Evolutionary conservation across 2,329 filamentous ascomycete genomes (phyloP).

Genomic region (Trichoderma semiorbis): DNA sequence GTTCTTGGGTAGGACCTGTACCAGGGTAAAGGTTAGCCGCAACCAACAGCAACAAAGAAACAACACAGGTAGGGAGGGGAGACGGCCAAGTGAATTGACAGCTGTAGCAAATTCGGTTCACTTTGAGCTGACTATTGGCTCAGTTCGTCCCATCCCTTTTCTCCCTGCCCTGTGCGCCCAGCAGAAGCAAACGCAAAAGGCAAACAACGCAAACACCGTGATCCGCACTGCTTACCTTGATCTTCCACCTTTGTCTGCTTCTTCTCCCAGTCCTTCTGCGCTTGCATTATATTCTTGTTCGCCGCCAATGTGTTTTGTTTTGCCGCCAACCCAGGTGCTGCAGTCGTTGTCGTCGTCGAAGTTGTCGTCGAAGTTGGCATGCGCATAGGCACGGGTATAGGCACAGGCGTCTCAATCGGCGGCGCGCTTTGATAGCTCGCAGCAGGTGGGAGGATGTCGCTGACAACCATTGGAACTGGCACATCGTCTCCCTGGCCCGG

Average conservation of each 20-base stretch:
- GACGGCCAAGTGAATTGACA: neutral
- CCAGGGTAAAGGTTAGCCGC: neutral
- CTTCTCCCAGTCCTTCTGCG: conserved; percentile 32
- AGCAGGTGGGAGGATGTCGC: conserved; percentile 21
- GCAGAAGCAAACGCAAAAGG: neutral
- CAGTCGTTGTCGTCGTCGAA: neutral
- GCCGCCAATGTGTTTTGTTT: neutral
- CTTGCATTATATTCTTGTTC: conserved; percentile 25
- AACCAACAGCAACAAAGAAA: neutral
- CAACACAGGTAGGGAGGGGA: neutral
- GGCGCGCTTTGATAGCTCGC: neutral
- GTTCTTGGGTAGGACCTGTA: neutral
- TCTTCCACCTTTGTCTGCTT: neutral
- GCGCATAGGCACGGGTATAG: neutral
- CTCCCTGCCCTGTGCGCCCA: neutral
- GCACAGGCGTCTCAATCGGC: neutral
- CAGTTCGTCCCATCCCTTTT: neutral
- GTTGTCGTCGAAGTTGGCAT: neutral
- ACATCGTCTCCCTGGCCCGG: neutral
- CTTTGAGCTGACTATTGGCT: neutral
- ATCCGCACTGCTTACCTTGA: neutral
- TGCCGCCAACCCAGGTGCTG: neutral
- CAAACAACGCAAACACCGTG: neutral
- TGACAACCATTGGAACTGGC: conserved; percentile 22
- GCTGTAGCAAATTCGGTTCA: neutral